Percentiles rank a stretch among this genome's conserved stretches.
Conservation (phyloP, 768 basidiomycete species). For the Ramaria sp. region DNA sequence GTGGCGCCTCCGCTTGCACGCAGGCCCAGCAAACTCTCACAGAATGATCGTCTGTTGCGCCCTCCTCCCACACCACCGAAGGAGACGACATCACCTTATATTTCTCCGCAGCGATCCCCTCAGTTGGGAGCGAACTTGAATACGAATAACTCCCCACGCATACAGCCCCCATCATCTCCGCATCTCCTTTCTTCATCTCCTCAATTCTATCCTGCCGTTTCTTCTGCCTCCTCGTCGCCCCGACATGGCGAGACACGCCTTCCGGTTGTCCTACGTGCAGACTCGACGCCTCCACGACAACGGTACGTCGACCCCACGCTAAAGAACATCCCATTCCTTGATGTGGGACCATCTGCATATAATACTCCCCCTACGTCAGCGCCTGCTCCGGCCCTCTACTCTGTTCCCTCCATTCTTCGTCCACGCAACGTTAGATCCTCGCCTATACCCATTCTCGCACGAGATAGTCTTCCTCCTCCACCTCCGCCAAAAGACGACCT, state of each 20-base stretch:
- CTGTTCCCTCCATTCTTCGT: constrained; percentile 9
- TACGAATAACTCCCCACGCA: background rate
- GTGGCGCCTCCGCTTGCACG: constrained; percentile 39
- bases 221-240: background rate
- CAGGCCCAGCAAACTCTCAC: constrained; percentile 10
- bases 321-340: constrained; percentile 6
- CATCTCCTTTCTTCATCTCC: background rate
- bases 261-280: background rate
- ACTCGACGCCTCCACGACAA: background rate
- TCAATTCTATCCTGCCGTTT: background rate
- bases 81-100: constrained; percentile 2
- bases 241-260: background rate
- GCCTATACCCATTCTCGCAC: background rate
- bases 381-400: background rate
- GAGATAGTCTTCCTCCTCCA: background rate
- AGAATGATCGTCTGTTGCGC: constrained; percentile 7
- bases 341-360: constrained; percentile 4
- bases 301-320: constrained; percentile 3
- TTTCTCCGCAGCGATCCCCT: background rate
- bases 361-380: background rate
- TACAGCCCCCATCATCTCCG: background rate
- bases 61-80: constrained; percentile 6
- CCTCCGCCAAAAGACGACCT: background rate
- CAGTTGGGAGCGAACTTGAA: background rate
- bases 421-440: constrained; percentile 5